Base-by-base conservation (phyloP, 1,284 basidiomycete genomes). In the Apiotrichum akiyoshidainum region DNA sequence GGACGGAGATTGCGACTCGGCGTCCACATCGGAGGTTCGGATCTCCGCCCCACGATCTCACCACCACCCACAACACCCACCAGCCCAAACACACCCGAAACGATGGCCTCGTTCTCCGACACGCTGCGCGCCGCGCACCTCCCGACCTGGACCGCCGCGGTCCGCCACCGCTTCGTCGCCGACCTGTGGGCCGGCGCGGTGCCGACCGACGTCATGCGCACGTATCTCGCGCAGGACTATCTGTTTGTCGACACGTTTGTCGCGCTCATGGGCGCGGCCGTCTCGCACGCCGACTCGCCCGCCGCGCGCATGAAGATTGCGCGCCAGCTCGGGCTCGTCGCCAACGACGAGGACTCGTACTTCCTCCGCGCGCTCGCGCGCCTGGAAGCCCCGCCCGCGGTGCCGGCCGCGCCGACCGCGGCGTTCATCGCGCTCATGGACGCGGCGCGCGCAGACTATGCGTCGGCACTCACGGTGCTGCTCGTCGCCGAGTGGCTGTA, bases 401-500 rank as follows among this genome's bases (percentile, higher is more conserved):
- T 34, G 8, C 49, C 55, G 9, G 21, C 26, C 14, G 22, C 55
- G 2, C 31, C 56, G 1, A 63, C 62, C 1, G 8, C 19, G 11
- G 54, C 21, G 1, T 60, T 63, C 49, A 31, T 58, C 14, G 37
- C 16, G 10, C 53, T 60, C 42, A 63, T 63, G 62, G 14, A 48
- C 53, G 46, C 44, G 9, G 44, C 55, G 11, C 54, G 56, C 19
- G 35, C 31, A n/a, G 40, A 34, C 31, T 63, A 63, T 35, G 53
- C 50, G 5, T 33, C 45, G 17, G 55, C 58, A 6, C 58, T 63
- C 42, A 41, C 42, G 5, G 55, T 60, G 16, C 54, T 63, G 6
- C 62, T 63, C n/a, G 62, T 63, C 33, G 62, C 62, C 39, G 62
- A 63, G 54, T 63, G 62, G 62, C 53, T 63, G 21, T 63, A 63